phyloP scores from a whole-genome alignment of 768 basidiomycete species.

The Russula earlei region DNA sequence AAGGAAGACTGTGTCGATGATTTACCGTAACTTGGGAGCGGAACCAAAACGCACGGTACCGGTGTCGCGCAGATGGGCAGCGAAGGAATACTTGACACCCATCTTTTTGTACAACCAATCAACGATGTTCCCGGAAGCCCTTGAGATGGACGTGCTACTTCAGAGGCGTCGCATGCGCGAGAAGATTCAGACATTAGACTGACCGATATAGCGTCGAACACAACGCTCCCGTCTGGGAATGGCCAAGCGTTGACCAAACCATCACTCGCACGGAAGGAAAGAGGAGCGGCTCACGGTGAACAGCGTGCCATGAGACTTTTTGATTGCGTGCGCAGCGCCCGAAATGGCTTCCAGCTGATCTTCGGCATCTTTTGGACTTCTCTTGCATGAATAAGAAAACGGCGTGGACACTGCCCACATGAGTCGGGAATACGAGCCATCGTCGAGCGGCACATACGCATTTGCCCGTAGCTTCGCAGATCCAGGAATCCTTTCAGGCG shows the following conservation, averaged over 20 bases:
- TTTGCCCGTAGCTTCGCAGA: conserved; percentile 74
- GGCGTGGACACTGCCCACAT: conserved; percentile 56
- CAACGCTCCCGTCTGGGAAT: conserved; percentile 34
- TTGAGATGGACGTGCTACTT: conserved; percentile 21
- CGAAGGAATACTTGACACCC: conserved; percentile 54
- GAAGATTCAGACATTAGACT: conserved; percentile 21
- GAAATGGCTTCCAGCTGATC: conserved; percentile 64
- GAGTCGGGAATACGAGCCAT: background rate
- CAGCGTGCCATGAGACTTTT: conserved; percentile 41
- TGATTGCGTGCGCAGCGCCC: conserved; percentile 52
- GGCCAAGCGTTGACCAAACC: background rate
- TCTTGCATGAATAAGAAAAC: conserved; percentile 61
- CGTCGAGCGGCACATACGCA: conserved; percentile 35
- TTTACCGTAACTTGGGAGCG: background rate
- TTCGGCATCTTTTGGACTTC: conserved; percentile 58
- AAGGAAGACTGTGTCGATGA: background rate
- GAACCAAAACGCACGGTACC: conserved; percentile 44
- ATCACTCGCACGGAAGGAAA: background rate
- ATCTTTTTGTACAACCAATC: conserved; percentile 54
- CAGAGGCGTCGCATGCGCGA: background rate
- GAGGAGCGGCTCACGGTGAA: conserved; percentile 36
- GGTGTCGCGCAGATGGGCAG: conserved; percentile 57
- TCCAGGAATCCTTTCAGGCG: conserved; percentile 61
- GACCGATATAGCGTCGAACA: conserved; percentile 38
- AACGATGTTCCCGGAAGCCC: conserved; percentile 54